phyloP scores from a whole-genome alignment of 176 grass and related monocot species.

The Eleusine indica region DNA sequence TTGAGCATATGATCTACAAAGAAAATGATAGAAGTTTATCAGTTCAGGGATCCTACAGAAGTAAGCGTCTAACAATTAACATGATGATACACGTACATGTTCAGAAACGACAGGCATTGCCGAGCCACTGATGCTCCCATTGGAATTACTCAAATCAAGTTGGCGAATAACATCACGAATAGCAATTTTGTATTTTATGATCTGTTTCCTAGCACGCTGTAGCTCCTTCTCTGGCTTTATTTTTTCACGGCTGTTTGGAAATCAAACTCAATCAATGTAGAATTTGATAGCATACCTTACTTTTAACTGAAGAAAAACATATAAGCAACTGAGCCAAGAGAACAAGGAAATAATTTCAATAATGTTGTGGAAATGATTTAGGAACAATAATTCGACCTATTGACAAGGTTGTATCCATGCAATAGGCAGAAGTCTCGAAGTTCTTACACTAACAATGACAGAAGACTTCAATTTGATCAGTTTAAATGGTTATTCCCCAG shows the following conservation, averaged over 20 bases:
- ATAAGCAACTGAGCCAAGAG: slow-evolving; percentile 2
- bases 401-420: slow-evolving; percentile 19
- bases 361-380: slow-evolving; percentile 8
- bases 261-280: slow-evolving; percentile 39
- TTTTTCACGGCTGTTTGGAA: slow-evolving; percentile 81
- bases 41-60: slow-evolving; percentile 37
- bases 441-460: slow-evolving; percentile 9
- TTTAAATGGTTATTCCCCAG: slow-evolving; percentile 24
- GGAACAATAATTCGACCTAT: slow-evolving; percentile 7
- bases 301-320: slow-evolving; percentile 35
- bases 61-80: slow-evolving; percentile 23
- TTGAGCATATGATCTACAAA: slow-evolving; percentile 61
- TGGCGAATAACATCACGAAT: slow-evolving; percentile 85
- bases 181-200: slow-evolving; percentile 84
- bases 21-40: slow-evolving; percentile 35
- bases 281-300: slow-evolving; percentile 35
- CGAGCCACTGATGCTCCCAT: slow-evolving; percentile 50
- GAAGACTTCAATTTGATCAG: slow-evolving; percentile 4
- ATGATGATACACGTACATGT: slow-evolving; percentile 58
- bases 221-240: slow-evolving; percentile 96
- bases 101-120: slow-evolving; percentile 47
- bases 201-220: slow-evolving; percentile 90
- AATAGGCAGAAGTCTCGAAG: background rate
- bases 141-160: slow-evolving; percentile 71
- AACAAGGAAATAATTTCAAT: slow-evolving; percentile 24